A percentile compares a stretch with the other conserved stretches of the same genome.
Evolutionary conservation across 352 stramenopile species (phyloP).

Genomic region (Globisporangium nunn): DNA sequence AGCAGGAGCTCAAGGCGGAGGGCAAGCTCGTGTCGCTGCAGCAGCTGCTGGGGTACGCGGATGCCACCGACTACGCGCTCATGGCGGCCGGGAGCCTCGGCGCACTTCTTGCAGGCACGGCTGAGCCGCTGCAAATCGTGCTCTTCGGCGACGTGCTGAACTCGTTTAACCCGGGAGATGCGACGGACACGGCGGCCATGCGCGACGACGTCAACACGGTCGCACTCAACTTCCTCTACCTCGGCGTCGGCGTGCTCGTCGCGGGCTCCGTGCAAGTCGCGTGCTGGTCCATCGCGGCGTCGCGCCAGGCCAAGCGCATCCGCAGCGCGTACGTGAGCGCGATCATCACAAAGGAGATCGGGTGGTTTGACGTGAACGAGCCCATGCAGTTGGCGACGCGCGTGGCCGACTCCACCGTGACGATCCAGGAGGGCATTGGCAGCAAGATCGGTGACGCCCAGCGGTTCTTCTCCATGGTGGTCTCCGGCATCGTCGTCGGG

Average conservation of each 20-base stretch:
- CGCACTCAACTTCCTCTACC: slow-evolving; percentile 24
- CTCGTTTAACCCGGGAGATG: slow-evolving; percentile 17
- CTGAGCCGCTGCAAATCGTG: slow-evolving; percentile 22
- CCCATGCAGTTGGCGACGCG: slow-evolving; percentile 22
- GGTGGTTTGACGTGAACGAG: slow-evolving; percentile 44
- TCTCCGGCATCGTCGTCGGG: slow-evolving; percentile 57
- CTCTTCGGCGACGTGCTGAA: slow-evolving; percentile 33
- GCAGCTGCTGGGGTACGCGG: slow-evolving; percentile 43
- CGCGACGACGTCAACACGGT: slow-evolving; percentile 24
- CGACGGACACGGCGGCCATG: slow-evolving; percentile 19
- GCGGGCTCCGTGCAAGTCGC: slow-evolving; percentile 32
- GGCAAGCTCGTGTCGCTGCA: slow-evolving; percentile 35
- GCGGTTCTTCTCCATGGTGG: slow-evolving; percentile 53
- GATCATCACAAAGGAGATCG: slow-evolving; percentile 32
- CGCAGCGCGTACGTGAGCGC: slow-evolving; percentile 22
- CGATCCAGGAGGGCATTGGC: slow-evolving; percentile 60
- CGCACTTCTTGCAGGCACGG: slow-evolving; percentile 10
- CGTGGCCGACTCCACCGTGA: slow-evolving; percentile 27
- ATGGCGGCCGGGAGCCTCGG: slow-evolving; percentile 16
- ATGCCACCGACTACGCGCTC: slow-evolving; percentile 16
- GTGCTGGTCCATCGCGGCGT: slow-evolving; percentile 55
- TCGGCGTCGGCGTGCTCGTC: slow-evolving; percentile 23
- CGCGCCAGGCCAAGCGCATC: slow-evolving; percentile 43
- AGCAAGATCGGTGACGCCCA: slow-evolving; percentile 47
- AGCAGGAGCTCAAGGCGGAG: slow-evolving; percentile 12